Conservation (phyloP, 768 basidiomycete species). For the Suillus americanus region DNA sequence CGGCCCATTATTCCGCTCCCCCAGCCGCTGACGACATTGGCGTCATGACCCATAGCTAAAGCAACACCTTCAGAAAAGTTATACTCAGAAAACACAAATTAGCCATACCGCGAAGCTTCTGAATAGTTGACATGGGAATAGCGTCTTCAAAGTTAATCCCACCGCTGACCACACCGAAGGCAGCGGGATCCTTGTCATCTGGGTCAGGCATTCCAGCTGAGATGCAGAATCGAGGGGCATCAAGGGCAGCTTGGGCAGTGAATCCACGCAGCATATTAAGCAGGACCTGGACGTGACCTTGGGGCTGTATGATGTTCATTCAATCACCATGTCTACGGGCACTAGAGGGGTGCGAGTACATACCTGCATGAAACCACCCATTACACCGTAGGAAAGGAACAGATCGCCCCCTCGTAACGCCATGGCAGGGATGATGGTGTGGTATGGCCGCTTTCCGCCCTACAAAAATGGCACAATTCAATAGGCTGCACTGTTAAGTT, state of each 20-base stretch:
- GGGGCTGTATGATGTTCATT: constrained; percentile 53
- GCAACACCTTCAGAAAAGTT: neutral
- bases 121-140: constrained; percentile 60
- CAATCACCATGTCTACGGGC: neutral
- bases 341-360: constrained; percentile 1
- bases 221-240: constrained; percentile 96
- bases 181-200: constrained; percentile 39
- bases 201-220: constrained; percentile 76
- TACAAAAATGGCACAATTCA: constrained; percentile 22
- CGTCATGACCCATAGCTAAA: constrained; percentile 88
- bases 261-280: constrained; percentile 88
- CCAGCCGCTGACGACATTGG: constrained; percentile 60
- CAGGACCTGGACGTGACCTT: constrained; percentile 94
- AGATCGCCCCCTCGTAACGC: constrained; percentile 77
- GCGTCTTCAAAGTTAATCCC: constrained; percentile 90
- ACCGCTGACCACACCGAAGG: constrained; percentile 67
- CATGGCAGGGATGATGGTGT: constrained; percentile 93
- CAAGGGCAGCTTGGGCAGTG: constrained; percentile 85
- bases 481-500: neutral
- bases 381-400: constrained; percentile 87
- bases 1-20: constrained; percentile 69
- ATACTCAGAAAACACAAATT: neutral
- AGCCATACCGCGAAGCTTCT: constrained; percentile 63
- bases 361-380: constrained; percentile 91
- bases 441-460: constrained; percentile 86